Evolutionary conservation across 495 filamentous ascomycete species (phyloP), one percentile per base, ranked within the genome.

Genomic region (Trichoderma orchidacearum): DNA sequence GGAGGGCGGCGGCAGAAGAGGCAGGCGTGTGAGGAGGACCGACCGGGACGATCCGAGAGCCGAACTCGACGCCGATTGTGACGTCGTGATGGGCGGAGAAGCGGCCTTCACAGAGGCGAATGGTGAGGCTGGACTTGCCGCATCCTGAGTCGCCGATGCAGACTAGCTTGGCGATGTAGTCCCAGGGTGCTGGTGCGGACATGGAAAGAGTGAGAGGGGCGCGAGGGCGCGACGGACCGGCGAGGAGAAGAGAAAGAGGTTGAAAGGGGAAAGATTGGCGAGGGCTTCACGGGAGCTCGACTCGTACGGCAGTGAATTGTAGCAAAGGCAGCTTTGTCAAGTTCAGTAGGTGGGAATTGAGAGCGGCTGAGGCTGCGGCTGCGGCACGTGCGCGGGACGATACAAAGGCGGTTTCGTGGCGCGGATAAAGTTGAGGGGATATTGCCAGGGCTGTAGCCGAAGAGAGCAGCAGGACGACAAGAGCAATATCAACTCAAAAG

Each of bases 91-190:
- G 81, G 30, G 86, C 77, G 54, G 85, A 86, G 75, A 97, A 97
- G 63, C 92, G 91, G 56, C 91, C 92, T 79, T 97, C 92, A 74
- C 92, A 97, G 60, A 97, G 86, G 27, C 92, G 89, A 69, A 97
- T 89, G 17, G 92, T 95, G 60, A 96, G 82, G 1, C 74, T 77
- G 36, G 86, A 91, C 75, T 97, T 97, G 59, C 92, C 92, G 63
- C 87, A 92, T 61, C 89, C 93, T 17, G 84, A 89, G 72, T 96
- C 93, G 67, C 93, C 93, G 65, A 98, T 90, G 72, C 89, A 94
- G 66, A 96, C 91, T 64, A 98, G 86, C 74, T 96, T 96, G 69
- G 91, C 90, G 66, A 96, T 96, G 75, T 95, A 96, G 74, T 96
- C 89, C 91, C 91, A 96, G 75, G 90, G 74, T 55, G 67, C 64